Percentiles rank a stretch among this genome's conserved stretches.
phyloP scores from a whole-genome alignment of 306 rosid species.

The Abrus precatorius region DNA sequence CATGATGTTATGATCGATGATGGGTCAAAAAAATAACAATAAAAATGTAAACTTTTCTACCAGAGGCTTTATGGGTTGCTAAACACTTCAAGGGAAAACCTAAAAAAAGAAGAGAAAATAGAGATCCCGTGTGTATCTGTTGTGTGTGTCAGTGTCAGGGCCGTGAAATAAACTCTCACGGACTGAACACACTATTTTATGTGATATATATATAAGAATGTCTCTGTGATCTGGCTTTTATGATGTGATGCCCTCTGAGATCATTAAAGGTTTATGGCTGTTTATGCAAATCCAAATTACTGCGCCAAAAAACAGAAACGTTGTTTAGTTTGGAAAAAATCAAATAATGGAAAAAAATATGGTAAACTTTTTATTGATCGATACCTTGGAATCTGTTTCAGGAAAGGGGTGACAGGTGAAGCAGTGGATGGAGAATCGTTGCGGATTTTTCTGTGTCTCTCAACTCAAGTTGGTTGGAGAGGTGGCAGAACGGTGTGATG shows the following conservation, averaged over 20 bases:
- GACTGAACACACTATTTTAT: slow-evolving; percentile 7
- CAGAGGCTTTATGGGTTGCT: slow-evolving; percentile 33
- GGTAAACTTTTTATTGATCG: no score
- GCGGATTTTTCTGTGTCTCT: no score
- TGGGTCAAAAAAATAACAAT: not conserved
- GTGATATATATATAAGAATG: slow-evolving; percentile 16
- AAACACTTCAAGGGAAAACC: not conserved
- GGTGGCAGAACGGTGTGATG: no score
- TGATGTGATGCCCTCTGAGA: slow-evolving; percentile 2
- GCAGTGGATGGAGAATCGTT: no score
- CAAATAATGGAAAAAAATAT: no score
- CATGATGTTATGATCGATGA: slow-evolving; percentile 39
- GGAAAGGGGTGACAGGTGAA: no score
- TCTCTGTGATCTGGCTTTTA: slow-evolving; percentile 13
- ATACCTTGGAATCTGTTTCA: no score
- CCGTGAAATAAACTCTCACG: slow-evolving; percentile 44
- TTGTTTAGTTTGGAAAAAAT: no score
- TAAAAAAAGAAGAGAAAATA: not conserved
- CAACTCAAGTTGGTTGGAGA: no score
- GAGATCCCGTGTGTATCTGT: slow-evolving; percentile 9
- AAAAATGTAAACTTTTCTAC: slow-evolving; percentile 42
- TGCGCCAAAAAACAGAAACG: no score
- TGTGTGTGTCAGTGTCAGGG: slow-evolving; percentile 42
- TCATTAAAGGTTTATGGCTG: not conserved
- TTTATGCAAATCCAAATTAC: no score